Conservation (phyloP, 345 rosid species). For the Syzygium grande region DNA sequence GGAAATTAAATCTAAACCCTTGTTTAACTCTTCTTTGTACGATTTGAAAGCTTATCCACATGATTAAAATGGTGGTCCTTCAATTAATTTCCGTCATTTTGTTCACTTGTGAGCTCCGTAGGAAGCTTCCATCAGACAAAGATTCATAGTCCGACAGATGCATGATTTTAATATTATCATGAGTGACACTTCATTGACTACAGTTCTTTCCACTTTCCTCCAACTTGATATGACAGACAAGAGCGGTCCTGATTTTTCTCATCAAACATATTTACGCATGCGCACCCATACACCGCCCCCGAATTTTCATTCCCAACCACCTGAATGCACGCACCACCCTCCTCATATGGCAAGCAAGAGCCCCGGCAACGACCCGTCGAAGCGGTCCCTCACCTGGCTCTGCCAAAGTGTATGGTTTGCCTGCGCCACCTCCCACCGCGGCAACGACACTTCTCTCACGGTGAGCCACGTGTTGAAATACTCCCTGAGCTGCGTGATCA, state of each 20-base stretch:
- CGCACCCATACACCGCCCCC: not conserved
- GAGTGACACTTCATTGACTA: not conserved
- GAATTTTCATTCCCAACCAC: not conserved
- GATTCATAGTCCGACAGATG: not conserved
- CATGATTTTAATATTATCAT: not conserved
- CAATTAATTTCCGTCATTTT: not conserved
- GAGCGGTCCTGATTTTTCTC: not conserved
- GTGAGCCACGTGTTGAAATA: slow-evolving; percentile 85
- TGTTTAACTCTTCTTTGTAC: not conserved
- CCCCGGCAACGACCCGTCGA: slow-evolving; percentile 56
- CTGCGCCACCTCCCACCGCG: slow-evolving; percentile 25
- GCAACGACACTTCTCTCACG: slow-evolving; percentile 41
- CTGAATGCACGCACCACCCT: not conserved
- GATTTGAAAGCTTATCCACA: not conserved
- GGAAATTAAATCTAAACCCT: not conserved
- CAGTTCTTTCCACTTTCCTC: not conserved
- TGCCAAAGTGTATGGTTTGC: slow-evolving; percentile 50
- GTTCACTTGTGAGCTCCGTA: not conserved
- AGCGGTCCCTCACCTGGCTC: slow-evolving; percentile 58
- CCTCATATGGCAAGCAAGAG: slow-evolving; percentile 53
- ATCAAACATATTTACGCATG: not conserved
- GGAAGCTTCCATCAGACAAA: not conserved
- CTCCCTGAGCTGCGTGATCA: slow-evolving; percentile 67
- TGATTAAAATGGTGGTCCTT: not conserved
- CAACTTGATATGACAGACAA: not conserved